Evolutionary conservation across 257 asterid species (phyloP).

Genomic region (Petunia axillaris): DNA sequence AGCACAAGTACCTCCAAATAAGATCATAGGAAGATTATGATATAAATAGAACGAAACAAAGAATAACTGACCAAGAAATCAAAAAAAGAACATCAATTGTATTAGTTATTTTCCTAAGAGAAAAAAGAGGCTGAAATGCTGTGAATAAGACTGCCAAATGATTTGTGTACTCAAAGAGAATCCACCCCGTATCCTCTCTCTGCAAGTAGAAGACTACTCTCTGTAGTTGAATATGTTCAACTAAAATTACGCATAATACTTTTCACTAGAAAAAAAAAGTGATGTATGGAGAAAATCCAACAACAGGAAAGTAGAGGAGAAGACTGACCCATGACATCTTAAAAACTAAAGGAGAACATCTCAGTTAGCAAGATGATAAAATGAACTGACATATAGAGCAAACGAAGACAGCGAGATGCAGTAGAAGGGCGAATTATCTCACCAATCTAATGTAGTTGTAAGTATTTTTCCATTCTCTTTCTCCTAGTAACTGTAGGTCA

Average conservation of each 20-base stretch:
- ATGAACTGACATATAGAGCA: neutral
- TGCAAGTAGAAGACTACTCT: neutral
- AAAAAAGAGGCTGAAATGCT: neutral
- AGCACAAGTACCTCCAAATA: neutral
- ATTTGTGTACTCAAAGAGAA: neutral
- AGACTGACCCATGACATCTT: slow-evolving; percentile 1
- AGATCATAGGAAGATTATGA: neutral
- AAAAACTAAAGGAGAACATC: neutral
- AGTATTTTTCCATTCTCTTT: neutral
- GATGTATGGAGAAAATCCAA: neutral
- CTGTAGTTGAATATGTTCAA: neutral
- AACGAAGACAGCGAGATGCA: neutral
- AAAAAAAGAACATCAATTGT: neutral
- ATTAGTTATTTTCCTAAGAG: neutral
- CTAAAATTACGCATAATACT: neutral
- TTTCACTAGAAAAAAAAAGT: neutral
- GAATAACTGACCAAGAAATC: neutral
- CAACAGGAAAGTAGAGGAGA: neutral
- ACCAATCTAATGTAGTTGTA: neutral
- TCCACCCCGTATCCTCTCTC: neutral
- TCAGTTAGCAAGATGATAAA: neutral
- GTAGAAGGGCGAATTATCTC: neutral
- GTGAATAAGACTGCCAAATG: neutral
- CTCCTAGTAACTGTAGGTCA: neutral
- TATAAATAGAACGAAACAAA: neutral